Evolutionary conservation across 352 stramenopile species (phyloP), one percentile per base, ranked within the genome.

Genomic region (Phytopythium ostracodes): DNA sequence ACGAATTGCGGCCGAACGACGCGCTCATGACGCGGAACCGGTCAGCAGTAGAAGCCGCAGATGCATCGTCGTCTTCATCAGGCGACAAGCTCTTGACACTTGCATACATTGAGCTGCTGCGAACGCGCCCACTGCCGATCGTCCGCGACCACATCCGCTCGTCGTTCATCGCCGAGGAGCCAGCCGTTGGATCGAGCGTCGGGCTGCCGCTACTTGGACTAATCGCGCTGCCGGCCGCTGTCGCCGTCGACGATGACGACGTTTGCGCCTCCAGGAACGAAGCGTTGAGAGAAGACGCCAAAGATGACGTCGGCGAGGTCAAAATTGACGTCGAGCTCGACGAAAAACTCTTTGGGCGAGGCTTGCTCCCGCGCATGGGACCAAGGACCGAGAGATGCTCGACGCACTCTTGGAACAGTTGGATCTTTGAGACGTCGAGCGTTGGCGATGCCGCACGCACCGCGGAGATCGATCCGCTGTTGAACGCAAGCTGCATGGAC

Each of bases 221-320:
- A 38, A 60, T 54, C 9, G 14, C 46, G 65, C 27, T 42, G 0
- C 50, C 29, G 7, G 4, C 35, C 3, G 18, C 15, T 20, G 35
- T 24, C 50, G 49, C 56, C 18, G 12, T 33, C n/a, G 24, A 40
- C 25, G 12, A 54, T 44, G 2, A 63, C 42, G 53, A 59, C 33
- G n/a, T 14, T 15, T 35, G 35, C 24, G 60, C 49, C 17, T 89
- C 79, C 35, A 91, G 64, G 55, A 88, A 80, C 8, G 81, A 88
- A 25, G 72, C 64, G 52, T 81, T 80, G 50, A 90, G 59, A 20
- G 83, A 83, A 14, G 79, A 88, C 17, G 78, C 77, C 9, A 84
- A 76, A n/a, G 79, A 84, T 25, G 80, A 88, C 35, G 80, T 87
- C 10, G 83, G 83, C 25, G 81, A 88, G n/a, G 79, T 87, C 51